These are phyloP conservation scores for Arachis hypogaea DNA, from an alignment of 306 rosid species.

Conservation along the genomic window DNA sequence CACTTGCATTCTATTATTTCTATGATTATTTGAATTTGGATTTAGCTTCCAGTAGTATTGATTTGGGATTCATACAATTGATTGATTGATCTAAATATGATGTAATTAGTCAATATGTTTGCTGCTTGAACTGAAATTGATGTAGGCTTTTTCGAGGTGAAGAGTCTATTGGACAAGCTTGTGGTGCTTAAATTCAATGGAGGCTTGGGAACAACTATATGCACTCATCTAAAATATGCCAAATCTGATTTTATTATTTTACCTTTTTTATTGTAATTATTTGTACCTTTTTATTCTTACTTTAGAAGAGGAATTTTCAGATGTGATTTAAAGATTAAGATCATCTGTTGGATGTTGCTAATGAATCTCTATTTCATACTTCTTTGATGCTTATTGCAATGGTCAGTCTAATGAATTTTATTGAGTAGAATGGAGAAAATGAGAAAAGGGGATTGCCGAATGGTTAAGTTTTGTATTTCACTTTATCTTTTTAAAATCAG, in stretches of 20 bases:
- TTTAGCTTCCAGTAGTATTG: too few species aligned
- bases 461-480: too few species aligned
- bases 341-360: conserved; percentile 24
- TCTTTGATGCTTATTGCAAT: background rate
- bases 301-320: conserved; percentile 6
- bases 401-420: background rate
- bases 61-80: background rate
- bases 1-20: too few species aligned
- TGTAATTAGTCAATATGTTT: conserved; percentile 11
- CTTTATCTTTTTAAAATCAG: too few species aligned
- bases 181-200: conserved; percentile 97
- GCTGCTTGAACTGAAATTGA: conserved; percentile 18
- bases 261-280: background rate
- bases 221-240: conserved; percentile 90
- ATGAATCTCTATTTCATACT: background rate
- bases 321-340: conserved; percentile 24
- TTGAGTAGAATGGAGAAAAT: background rate
- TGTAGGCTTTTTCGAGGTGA: conserved; percentile 70
- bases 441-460: too few species aligned
- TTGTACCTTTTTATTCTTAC: background rate
- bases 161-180: conserved; percentile 85
- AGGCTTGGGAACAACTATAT: conserved; percentile 96
- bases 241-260: conserved; percentile 6
- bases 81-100: conserved; percentile 11
- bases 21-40: too few species aligned